Evolutionary conservation across 805 yeast genomes (phyloP).

Genomic region (Kregervanrija delftensis): DNA sequence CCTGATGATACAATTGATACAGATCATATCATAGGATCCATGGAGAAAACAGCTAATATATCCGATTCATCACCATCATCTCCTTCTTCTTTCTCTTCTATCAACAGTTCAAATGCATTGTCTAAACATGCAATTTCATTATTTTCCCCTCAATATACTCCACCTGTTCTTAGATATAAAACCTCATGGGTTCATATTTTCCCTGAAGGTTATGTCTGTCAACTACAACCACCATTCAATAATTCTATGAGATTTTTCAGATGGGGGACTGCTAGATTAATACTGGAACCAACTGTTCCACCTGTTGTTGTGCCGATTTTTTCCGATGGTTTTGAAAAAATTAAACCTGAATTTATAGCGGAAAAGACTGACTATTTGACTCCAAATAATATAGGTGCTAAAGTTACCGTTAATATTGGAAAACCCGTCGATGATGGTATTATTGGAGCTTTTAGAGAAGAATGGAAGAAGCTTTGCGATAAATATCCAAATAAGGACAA

Average conservation of each 20-base stretch:
- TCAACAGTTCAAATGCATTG: neutral
- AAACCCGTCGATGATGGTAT: slow-evolving; percentile 54
- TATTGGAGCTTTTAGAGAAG: slow-evolving; percentile 53
- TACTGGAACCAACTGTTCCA: slow-evolving; percentile 73
- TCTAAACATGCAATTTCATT: slow-evolving; percentile 11
- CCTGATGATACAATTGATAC: slow-evolving; percentile 64
- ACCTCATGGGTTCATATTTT: slow-evolving; percentile 91
- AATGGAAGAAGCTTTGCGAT: slow-evolving; percentile 62
- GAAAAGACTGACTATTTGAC: slow-evolving; percentile 34
- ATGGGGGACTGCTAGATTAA: slow-evolving; percentile 87
- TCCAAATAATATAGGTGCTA: slow-evolving; percentile 61
- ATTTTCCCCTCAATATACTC: slow-evolving; percentile 30
- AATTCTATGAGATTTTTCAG: slow-evolving; percentile 91
- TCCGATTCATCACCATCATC: neutral
- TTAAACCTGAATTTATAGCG: slow-evolving; percentile 71
- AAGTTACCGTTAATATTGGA: slow-evolving; percentile 66
- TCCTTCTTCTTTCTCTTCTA: no score
- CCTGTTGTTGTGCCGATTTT: slow-evolving; percentile 88
- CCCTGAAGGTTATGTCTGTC: slow-evolving; percentile 93
- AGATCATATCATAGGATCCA: slow-evolving; percentile 26
- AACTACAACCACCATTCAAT: slow-evolving; percentile 66
- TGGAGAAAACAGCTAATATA: neutral
- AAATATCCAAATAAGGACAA: slow-evolving; percentile 43
- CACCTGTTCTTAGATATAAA: slow-evolving; percentile 54
- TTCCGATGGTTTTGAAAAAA: slow-evolving; percentile 77